phyloP scores from a whole-genome alignment of 2,329 filamentous ascomycete genomes.

The Aspergillus pseudoviridinutans region DNA sequence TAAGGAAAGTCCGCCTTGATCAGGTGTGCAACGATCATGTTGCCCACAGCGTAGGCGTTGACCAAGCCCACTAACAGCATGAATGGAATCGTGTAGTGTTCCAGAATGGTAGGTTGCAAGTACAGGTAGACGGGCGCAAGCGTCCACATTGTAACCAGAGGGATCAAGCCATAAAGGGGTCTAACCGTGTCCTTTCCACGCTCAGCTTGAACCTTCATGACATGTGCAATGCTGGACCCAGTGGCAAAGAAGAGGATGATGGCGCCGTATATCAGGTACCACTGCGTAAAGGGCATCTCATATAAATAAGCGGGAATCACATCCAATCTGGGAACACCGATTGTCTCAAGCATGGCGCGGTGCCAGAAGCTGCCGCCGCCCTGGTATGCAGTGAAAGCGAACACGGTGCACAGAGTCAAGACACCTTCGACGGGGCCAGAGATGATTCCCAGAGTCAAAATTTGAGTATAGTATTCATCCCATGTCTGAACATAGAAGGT shows the following conservation, averaged over 20 bases:
- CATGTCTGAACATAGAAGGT: slow-evolving; percentile 99
- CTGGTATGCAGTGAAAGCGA: slow-evolving; percentile 75
- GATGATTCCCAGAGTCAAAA: slow-evolving; percentile 83
- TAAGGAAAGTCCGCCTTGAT: slow-evolving; percentile 86
- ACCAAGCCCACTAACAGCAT: slow-evolving; percentile 81
- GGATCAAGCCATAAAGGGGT: slow-evolving; percentile 74
- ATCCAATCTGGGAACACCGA: slow-evolving; percentile 62
- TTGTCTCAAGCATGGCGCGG: slow-evolving; percentile 67
- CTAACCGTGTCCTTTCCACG: slow-evolving; percentile 64
- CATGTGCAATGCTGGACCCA: slow-evolving; percentile 67
- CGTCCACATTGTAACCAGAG: slow-evolving; percentile 74
- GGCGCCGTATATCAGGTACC: slow-evolving; percentile 84
- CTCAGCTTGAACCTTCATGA: slow-evolving; percentile 73
- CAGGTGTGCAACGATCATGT: slow-evolving; percentile 93
- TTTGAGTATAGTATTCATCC: slow-evolving; percentile 99
- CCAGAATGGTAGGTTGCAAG: slow-evolving; percentile 78
- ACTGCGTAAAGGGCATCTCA: slow-evolving; percentile 80
- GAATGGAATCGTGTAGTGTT: slow-evolving; percentile 83
- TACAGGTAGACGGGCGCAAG: slow-evolving; percentile 75
- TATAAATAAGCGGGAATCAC: slow-evolving; percentile 70
- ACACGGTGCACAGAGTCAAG: slow-evolving; percentile 75
- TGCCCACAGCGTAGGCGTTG: slow-evolving; percentile 91
- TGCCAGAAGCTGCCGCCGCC: slow-evolving; percentile 94
- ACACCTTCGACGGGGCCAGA: slow-evolving; percentile 96
- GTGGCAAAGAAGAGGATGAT: slow-evolving; percentile 83